Evolutionary conservation across 176 grass and related monocot species (phyloP).

Genomic region (Alloteropsis semialata): DNA sequence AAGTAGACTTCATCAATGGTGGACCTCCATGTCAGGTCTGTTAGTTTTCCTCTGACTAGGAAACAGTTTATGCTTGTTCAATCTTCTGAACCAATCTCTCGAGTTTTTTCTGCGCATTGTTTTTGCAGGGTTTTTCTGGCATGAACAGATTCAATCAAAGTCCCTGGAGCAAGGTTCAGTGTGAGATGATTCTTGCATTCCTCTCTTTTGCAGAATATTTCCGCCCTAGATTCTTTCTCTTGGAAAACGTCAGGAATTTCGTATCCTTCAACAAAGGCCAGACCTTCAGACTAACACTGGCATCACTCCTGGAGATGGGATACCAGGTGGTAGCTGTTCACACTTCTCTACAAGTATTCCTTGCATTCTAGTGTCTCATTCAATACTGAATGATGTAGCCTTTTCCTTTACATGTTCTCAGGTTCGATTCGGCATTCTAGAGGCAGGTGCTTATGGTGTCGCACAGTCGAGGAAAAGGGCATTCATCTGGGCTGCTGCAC

Average conservation of each 20-base stretch:
- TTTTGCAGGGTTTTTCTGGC: slow-evolving; percentile 64
- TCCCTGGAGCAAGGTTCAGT: slow-evolving; percentile 85
- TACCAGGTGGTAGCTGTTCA: slow-evolving; percentile 56
- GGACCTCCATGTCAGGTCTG: slow-evolving; percentile 79
- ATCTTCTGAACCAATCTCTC: not conserved
- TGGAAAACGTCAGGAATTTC: slow-evolving; percentile 78
- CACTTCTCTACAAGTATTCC: not conserved
- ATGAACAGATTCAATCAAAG: slow-evolving; percentile 80
- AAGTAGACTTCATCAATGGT: slow-evolving; percentile 88
- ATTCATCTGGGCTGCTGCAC: slow-evolving; percentile 70
- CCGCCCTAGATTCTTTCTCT: slow-evolving; percentile 57
- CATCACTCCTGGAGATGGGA: slow-evolving; percentile 75
- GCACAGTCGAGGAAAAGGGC: slow-evolving; percentile 74
- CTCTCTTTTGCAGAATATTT: slow-evolving; percentile 77
- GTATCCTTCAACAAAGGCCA: slow-evolving; percentile 76
- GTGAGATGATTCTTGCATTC: slow-evolving; percentile 80
- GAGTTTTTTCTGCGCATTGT: not conserved
- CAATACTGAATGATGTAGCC: not conserved
- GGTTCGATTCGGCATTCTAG: slow-evolving; percentile 82
- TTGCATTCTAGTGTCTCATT: not conserved
- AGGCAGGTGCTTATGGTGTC: slow-evolving; percentile 72
- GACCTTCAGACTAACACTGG: slow-evolving; percentile 64
- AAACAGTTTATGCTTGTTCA: not conserved
- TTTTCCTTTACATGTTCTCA: slow-evolving; percentile 25
- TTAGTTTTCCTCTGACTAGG: not conserved